phyloP scores from a whole-genome alignment of 1,284 basidiomycete species.

The Pyrrhoderma lamaoense region DNA sequence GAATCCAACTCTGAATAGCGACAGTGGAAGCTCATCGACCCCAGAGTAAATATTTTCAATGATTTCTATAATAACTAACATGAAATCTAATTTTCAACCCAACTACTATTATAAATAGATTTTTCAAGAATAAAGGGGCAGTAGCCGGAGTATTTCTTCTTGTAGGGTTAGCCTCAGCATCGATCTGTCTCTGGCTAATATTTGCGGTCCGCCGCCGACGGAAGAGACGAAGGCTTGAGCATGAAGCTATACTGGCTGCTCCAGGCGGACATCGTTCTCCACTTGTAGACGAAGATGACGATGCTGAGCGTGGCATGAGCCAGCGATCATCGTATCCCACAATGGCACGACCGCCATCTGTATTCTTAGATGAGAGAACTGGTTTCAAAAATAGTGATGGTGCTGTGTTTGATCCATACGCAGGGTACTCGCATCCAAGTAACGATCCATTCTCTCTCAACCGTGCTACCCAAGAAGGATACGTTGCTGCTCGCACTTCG shows the following conservation, averaged over 20 bases:
- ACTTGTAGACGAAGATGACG: conserved; percentile 55
- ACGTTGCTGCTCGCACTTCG: conserved; percentile 37
- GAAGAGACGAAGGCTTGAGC: conserved; percentile 49
- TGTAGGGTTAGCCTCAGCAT: conserved; percentile 62
- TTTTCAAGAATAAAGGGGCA: conserved; percentile 68
- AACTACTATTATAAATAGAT: conserved; percentile 34
- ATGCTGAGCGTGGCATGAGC: conserved; percentile 12
- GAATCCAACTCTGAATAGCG: conserved; percentile 54
- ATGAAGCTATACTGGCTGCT: conserved; percentile 52
- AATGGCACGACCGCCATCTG: conserved; percentile 30
- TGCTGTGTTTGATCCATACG: conserved; percentile 47
- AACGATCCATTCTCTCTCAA: conserved; percentile 24
- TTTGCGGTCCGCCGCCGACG: conserved; percentile 63
- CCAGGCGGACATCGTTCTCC: conserved; percentile 54
- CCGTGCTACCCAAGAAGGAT: conserved; percentile 32
- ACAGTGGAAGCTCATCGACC: conserved; percentile 29
- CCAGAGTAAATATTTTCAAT: conserved; percentile 37
- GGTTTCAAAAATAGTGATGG: conserved; percentile 21
- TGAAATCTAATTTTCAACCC: conserved; percentile 14
- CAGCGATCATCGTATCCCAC: conserved; percentile 18
- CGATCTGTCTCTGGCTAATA: conserved; percentile 61
- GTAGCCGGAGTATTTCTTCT: conserved; percentile 73
- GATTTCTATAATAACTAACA: background rate
- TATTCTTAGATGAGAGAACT: conserved; percentile 14
- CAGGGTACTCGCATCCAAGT: conserved; percentile 30